phyloP scores from a whole-genome alignment of 2,329 filamentous ascomycete genomes.

The Zymoseptoria pseudotritici region DNA sequence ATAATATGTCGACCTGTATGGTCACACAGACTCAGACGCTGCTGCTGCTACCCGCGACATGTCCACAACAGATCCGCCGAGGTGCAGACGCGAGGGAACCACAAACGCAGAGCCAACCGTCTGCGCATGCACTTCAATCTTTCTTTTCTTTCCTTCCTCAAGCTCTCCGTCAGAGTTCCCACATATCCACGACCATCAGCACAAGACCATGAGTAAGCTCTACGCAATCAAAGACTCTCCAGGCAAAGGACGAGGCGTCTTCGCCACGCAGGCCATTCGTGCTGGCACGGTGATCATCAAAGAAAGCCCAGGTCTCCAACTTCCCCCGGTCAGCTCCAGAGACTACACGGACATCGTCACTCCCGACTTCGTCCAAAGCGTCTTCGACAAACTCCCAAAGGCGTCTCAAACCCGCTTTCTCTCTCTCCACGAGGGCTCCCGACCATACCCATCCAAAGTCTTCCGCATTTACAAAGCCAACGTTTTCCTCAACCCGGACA shows the following conservation, averaged over 20 bases:
- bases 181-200: too few relatives aligned
- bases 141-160: not conserved
- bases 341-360: not conserved
- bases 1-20: not conserved
- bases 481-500: not conserved
- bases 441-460: constrained; percentile 1
- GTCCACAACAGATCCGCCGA: not conserved
- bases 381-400: constrained; percentile 1
- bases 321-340: not conserved
- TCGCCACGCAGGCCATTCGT: constrained; percentile 3
- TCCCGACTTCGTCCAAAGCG: not conserved
- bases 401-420: constrained; percentile 1
- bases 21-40: not conserved
- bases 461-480: constrained; percentile 9
- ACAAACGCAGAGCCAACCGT: not conserved
- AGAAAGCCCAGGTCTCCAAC: not conserved
- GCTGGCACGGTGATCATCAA: constrained; percentile 5
- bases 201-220: not conserved
- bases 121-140: not conserved
- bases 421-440: constrained; percentile 4
- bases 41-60: not conserved
- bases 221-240: constrained; percentile 2
- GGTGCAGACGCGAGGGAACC: not conserved
- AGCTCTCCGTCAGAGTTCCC: not conserved
- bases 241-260: constrained; percentile 8